A percentile compares a stretch with the other conserved stretches of the same genome.
Conservation (phyloP, 2,329 filamentous ascomycete species). For the Polytolypa hystricis region DNA sequence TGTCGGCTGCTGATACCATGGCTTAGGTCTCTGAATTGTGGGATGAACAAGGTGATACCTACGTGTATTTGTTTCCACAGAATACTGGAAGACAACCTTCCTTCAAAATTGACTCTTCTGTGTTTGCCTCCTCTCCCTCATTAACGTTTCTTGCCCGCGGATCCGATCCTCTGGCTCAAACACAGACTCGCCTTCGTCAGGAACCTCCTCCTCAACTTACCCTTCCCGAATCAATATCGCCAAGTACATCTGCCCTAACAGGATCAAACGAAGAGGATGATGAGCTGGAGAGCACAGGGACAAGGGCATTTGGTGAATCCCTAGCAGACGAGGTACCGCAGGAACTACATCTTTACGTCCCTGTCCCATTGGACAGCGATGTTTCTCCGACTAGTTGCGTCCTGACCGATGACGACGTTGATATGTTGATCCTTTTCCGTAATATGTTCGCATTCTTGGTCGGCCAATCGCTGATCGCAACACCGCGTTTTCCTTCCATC, state of each 20-base stretch:
- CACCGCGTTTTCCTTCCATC: slow-evolving; percentile 41
- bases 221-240: slow-evolving; percentile 23
- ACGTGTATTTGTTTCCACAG: slow-evolving; percentile 51
- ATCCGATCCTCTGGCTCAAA: slow-evolving; percentile 30
- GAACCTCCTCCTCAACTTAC: slow-evolving; percentile 16
- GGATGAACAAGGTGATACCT: slow-evolving; percentile 52
- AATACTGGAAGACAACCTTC: slow-evolving; percentile 46
- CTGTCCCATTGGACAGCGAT: slow-evolving; percentile 45
- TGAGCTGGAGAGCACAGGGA: slow-evolving; percentile 36
- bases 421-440: slow-evolving; percentile 48
- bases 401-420: slow-evolving; percentile 39
- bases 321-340: slow-evolving; percentile 36
- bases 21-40: slow-evolving; percentile 41
- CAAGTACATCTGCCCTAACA: slow-evolving; percentile 19
- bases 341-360: slow-evolving; percentile 48
- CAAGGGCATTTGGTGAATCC: slow-evolving; percentile 37
- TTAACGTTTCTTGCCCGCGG: slow-evolving; percentile 47
- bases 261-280: slow-evolving; percentile 20
- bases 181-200: slow-evolving; percentile 14
- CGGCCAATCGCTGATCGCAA: slow-evolving; percentile 52
- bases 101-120: slow-evolving; percentile 49
- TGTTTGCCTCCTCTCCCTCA: slow-evolving; percentile 46
- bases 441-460: slow-evolving; percentile 54
- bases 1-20: neutral
- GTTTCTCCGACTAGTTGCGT: slow-evolving; percentile 24